These are phyloP conservation scores for Akebia trifoliata DNA, from an alignment of 164 flowering plant genomes.

Conservation along the genomic window DNA sequence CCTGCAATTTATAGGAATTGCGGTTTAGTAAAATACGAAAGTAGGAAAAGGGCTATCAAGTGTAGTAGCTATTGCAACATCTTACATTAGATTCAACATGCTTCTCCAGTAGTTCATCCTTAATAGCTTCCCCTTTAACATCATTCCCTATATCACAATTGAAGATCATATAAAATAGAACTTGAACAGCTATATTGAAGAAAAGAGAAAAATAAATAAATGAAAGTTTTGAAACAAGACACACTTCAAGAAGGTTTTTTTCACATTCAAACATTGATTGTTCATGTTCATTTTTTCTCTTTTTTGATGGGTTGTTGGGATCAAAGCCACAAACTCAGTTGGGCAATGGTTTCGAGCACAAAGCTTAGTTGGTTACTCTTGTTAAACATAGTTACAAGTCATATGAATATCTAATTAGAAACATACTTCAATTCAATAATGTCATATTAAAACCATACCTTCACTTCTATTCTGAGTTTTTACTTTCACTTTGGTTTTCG, in stretches of 20 bases:
- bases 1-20: slow-evolving; percentile 29
- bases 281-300: too few species aligned
- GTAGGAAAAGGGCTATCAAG: neutral
- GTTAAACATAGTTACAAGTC: too few species aligned
- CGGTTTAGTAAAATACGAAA: neutral
- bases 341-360: too few species aligned
- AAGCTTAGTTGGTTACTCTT: neutral
- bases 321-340: too few species aligned
- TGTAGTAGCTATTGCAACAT: slow-evolving; percentile 9
- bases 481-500: slow-evolving; percentile 14
- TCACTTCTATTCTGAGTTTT: slow-evolving; percentile 10
- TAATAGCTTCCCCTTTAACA: slow-evolving; percentile 13
- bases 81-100: slow-evolving; percentile 39
- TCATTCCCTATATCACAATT: slow-evolving; percentile 18
- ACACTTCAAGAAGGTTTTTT: too few species aligned
- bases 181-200: neutral
- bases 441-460: slow-evolving; percentile 10
- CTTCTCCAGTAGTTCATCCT: slow-evolving; percentile 37
- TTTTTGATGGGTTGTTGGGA: too few species aligned
- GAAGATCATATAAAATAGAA: slow-evolving; percentile 5
- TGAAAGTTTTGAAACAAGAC: too few species aligned
- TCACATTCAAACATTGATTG: too few species aligned
- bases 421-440: neutral
- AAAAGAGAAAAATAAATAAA: neutral
- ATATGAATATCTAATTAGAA: neutral